Conservation (phyloP, 2,329 filamentous ascomycete genomes). For the Balansia obtecta region DNA sequence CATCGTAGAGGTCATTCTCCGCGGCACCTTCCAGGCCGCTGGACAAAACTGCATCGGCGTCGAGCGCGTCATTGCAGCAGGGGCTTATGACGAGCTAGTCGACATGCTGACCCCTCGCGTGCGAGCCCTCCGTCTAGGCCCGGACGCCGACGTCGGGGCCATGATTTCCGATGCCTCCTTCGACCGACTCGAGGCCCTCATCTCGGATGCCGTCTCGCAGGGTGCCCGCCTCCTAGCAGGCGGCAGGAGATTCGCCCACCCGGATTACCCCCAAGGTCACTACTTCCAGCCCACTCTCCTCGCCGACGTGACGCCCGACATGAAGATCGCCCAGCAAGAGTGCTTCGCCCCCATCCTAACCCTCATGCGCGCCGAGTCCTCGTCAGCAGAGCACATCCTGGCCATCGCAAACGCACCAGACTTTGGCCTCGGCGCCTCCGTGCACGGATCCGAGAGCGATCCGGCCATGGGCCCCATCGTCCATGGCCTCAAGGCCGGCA, state of each 20-base stretch:
- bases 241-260: constrained; percentile 60
- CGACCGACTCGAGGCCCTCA: constrained; percentile 59
- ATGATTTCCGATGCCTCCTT: constrained; percentile 77
- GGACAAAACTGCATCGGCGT: constrained; percentile 98
- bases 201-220: constrained; percentile 61
- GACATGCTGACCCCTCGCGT: constrained; percentile 62
- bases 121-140: constrained; percentile 61
- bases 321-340: constrained; percentile 82
- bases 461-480: constrained; percentile 53
- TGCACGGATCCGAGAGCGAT: constrained; percentile 61
- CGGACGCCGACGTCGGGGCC: constrained; percentile 71
- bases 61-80: constrained; percentile 76
- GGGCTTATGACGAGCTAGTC: constrained; percentile 64
- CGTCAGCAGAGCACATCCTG: constrained; percentile 51
- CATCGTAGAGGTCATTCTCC: constrained; percentile 72
- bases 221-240: constrained; percentile 76
- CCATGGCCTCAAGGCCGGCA: constrained; percentile 61
- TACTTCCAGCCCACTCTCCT: constrained; percentile 90
- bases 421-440: constrained; percentile 79
- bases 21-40: constrained; percentile 87
- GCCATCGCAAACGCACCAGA: constrained; percentile 68
- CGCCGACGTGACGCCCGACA: constrained; percentile 72
- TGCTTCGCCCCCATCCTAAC: constrained; percentile 89
- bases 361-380: constrained; percentile 60
- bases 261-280: constrained; percentile 63